Percentiles rank a stretch among this genome's conserved stretches.
Conservation (phyloP, 768 basidiomycete genomes). For the Auriscalpium vulgare region DNA sequence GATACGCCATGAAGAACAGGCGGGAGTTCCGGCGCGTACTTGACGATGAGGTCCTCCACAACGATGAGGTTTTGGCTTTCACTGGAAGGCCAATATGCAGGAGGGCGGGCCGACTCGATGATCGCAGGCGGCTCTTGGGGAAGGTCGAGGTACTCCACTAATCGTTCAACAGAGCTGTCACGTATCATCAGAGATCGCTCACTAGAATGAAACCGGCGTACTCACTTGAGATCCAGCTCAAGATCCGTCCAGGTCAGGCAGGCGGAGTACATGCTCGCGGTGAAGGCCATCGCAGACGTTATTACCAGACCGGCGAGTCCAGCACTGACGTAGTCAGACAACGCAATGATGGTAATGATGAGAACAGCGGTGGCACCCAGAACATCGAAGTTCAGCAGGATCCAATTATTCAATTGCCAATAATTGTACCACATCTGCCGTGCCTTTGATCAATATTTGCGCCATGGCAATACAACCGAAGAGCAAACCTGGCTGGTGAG, state of each 20-base stretch:
- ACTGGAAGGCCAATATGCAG: constrained; percentile 89
- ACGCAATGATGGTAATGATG: constrained; percentile 67
- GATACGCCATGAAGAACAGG: constrained; percentile 70
- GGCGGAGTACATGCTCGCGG: constrained; percentile 41
- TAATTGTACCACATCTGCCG: constrained; percentile 76
- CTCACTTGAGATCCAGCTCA: constrained; percentile 67
- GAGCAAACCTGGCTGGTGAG: constrained; percentile 58
- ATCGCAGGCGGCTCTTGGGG: constrained; percentile 79
- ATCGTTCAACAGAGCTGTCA: constrained; percentile 76
- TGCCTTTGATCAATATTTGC: neutral
- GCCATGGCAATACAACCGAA: too few species aligned
- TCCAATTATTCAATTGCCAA: constrained; percentile 89
- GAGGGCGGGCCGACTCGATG: constrained; percentile 67
- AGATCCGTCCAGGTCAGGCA: constrained; percentile 47
- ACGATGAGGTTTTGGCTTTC: constrained; percentile 51
- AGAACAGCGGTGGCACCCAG: constrained; percentile 70
- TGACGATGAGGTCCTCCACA: constrained; percentile 71
- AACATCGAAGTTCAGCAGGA: constrained; percentile 74
- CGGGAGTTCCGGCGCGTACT: constrained; percentile 80
- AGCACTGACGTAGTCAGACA: constrained; percentile 50
- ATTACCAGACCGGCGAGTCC: constrained; percentile 70
- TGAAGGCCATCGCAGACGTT: constrained; percentile 63
- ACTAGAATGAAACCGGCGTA: neutral
- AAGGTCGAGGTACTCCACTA: constrained; percentile 84
- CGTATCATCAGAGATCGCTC: neutral